Evolutionary conservation across 2,329 filamentous ascomycete genomes (phyloP), one percentile per base, ranked within the genome.

Genomic region (Sporothrix protearum): DNA sequence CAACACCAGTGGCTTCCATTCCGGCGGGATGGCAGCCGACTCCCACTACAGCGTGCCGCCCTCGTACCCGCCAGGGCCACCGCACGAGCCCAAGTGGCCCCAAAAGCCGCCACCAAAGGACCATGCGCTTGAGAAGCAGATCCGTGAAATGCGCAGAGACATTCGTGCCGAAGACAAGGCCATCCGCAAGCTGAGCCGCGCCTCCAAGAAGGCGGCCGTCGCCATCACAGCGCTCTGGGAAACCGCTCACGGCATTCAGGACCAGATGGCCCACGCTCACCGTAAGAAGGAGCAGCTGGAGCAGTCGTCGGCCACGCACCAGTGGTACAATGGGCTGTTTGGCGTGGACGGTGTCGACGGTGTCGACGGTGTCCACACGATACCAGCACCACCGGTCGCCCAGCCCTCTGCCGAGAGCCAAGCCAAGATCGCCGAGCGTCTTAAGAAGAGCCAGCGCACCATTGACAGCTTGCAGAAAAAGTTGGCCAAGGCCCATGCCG

Each of bases 71-170:
- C 66, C 67, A 28, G 66, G 51, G n/a, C 67, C 69, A 7, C 69
- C 66, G 12, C 7, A 57, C 28, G 64, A 64, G 42, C 14, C 53
- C 3, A 22, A n/a, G 12, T 70, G 68, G 71, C 71, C 71, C 6
- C 36, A 39, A 0, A 14, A 22, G 6, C 59, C 68, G 10, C 51
- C 68, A 2, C 30, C 6, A 2, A 70, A 59, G 1, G 71, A 74
- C 28, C 33, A 55, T 7, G 55, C 28, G 7, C 68, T 75, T 3
- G 74, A 74, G 14, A n/a, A 64, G 5, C 39, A 74, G 7, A 74
- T 75, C n/a, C 70, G 42, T 1, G 9, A 55, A 2, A 49, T 59
- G 0, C 73, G 74, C 69, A 67, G 45, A 22, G 47, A 68, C 19
- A 53, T 75, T 6, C 59, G 36, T 0, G 47, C 28, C 14, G 49